Evolutionary conservation across 768 basidiomycete genomes (phyloP), one percentile per base, ranked within the genome.

Genomic region (Floccularia luteovirens): DNA sequence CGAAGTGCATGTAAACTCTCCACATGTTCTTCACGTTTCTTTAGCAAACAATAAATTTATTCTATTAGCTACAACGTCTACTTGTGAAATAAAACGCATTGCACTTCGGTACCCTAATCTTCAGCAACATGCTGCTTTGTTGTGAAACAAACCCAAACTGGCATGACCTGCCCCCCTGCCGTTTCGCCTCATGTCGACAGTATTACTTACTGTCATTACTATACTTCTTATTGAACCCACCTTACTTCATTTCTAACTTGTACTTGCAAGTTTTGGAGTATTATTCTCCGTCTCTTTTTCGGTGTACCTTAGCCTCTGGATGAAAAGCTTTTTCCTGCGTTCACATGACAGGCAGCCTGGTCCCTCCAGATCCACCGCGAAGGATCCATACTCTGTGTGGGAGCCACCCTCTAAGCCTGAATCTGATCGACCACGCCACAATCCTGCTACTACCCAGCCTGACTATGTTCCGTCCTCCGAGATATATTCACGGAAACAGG

Each of bases 131-230:
- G n/a, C n/a, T n/a, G n/a, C n/a, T n/a, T n/a, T n/a, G n/a, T n/a
- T n/a, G n/a, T n/a, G n/a, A n/a, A n/a, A n/a, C n/a, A n/a, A n/a
- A n/a, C n/a, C n/a, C n/a, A n/a, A n/a, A n/a, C n/a, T n/a, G n/a
- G n/a, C n/a, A n/a, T n/a, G n/a, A n/a, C n/a, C n/a, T n/a, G n/a
- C n/a, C n/a, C n/a, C n/a, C n/a, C n/a, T n/a, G n/a, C n/a, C n/a
- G n/a, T 55, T 63, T 56, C 44, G 75, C 78, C 79, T 81, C 79
- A 79, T 81, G 79, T 75, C 67, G 62, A 62, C 63, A 53, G 62
- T 57, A 51, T 49, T 43, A 48, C 55, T 39, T 32, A 27, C 38
- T 31, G 36, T 36, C 27, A 44, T 33, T 33, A 33, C 31, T 43
- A 38, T 43, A 31, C 13, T 42, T 45, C 39, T 48, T 54, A 56